A percentile compares a stretch with the other conserved stretches of the same genome.
These are phyloP conservation scores for Chenopodium album DNA, from an alignment of 148 eudicot species.

Conservation along the genomic window DNA sequence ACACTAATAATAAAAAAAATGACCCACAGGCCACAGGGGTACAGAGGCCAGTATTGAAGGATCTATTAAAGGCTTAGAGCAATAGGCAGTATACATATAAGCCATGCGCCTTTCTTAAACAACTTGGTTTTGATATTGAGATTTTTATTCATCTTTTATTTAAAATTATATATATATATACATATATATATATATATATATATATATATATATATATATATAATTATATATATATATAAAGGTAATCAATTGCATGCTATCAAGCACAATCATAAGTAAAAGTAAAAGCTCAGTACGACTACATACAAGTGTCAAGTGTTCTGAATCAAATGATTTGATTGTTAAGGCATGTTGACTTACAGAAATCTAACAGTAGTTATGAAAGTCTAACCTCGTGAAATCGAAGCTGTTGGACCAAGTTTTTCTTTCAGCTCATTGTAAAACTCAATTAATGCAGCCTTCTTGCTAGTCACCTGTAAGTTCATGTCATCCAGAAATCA, in stretches of 20 bases:
- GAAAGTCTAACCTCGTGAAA: slow-evolving; percentile 60
- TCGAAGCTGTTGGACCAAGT: slow-evolving; percentile 66
- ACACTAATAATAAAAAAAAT: too few species aligned
- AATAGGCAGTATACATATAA: neutral
- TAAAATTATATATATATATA: too few species aligned
- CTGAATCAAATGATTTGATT: neutral
- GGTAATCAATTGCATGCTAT: neutral
- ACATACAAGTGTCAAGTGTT: neutral
- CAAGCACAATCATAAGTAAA: neutral
- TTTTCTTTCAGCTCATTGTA: slow-evolving; percentile 63
- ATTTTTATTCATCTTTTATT: neutral
- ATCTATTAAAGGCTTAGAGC: neutral
- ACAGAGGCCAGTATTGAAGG: neutral
- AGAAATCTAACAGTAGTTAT: neutral
- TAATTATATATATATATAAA: too few species aligned
- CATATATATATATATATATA: too few species aligned
- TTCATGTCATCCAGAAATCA: neutral
- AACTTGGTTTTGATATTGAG: neutral
- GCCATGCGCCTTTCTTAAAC: neutral
- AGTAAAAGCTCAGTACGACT: neutral
- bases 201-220: too few species aligned
- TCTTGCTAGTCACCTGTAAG: slow-evolving; percentile 82
- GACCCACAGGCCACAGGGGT: too few species aligned
- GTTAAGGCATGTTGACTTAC: neutral
- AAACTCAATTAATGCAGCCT: slow-evolving; percentile 82